These are phyloP conservation scores for Trichoderma pleuroti DNA, from an alignment of 2,329 filamentous ascomycete genomes.

Conservation along the genomic window DNA sequence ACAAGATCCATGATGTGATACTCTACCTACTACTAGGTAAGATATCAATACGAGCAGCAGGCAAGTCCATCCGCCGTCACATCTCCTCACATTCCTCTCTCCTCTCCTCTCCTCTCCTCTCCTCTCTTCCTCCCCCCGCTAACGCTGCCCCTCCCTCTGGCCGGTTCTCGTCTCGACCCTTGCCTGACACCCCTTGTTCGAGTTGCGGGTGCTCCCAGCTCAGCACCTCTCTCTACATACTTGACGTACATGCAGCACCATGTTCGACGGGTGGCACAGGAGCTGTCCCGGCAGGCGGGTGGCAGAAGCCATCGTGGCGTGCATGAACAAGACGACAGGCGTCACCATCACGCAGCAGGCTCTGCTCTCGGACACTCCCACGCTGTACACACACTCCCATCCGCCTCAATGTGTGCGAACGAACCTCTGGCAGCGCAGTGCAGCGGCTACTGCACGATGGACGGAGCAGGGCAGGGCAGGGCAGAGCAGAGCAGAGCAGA, in stretches of 20 bases:
- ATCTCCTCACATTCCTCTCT: neutral
- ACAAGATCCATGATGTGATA: too few relatives aligned
- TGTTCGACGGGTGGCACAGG: neutral
- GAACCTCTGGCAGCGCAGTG: neutral
- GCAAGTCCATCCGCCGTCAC: neutral
- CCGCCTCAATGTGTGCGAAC: neutral
- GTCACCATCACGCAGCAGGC: neutral
- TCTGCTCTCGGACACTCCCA: too few relatives aligned
- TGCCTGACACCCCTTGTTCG: neutral
- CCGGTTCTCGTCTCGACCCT: slow-evolving; percentile 1
- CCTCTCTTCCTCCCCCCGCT: neutral
- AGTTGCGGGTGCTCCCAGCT: neutral
- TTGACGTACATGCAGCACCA: neutral
- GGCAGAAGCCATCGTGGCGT: neutral
- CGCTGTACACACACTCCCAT: neutral
- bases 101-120: neutral
- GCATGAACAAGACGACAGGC: neutral
- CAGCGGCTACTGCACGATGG: neutral
- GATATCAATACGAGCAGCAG: neutral
- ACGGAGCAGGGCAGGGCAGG: slow-evolving; percentile 2
- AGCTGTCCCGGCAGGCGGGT: neutral
- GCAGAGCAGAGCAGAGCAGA: too few relatives aligned
- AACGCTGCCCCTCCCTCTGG: slow-evolving; percentile 1
- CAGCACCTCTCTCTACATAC: neutral
- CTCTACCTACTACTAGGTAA: too few relatives aligned